phyloP scores from a whole-genome alignment of 192 early-diverging fungal species.

The Backusella australiensis region DNA sequence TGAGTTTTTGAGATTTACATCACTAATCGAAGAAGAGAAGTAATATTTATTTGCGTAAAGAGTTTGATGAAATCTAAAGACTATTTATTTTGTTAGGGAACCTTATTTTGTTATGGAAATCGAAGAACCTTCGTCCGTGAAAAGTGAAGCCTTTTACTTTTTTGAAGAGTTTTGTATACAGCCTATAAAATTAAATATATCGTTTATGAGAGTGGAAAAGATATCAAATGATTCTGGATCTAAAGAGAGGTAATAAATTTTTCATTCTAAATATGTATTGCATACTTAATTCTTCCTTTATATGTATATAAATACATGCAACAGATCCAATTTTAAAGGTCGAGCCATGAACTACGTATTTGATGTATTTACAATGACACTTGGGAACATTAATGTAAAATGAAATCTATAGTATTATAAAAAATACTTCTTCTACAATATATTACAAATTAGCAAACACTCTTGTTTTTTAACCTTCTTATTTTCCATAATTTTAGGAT shows the following conservation, averaged over 20 bases:
- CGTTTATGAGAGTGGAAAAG: constrained; percentile 74
- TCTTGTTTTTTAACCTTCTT: not conserved
- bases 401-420: no score
- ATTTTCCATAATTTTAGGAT: constrained; percentile 38
- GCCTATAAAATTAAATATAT: constrained; percentile 81
- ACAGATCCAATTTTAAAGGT: constrained; percentile 2
- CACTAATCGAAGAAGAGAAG: not conserved
- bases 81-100: not conserved
- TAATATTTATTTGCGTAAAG: no score
- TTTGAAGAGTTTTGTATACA: constrained; percentile 87
- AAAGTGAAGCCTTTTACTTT: constrained; percentile 64
- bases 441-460: not conserved
- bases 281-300: not conserved
- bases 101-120: constrained; percentile 6
- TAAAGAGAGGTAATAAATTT: constrained; percentile 49
- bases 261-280: not conserved
- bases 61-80: no score
- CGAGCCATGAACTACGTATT: constrained; percentile 49
- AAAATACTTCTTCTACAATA: no score
- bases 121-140: constrained; percentile 46
- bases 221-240: constrained; percentile 30
- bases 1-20: constrained; percentile 75
- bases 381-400: constrained; percentile 77
- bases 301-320: not conserved
- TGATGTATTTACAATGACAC: constrained; percentile 80